Base-by-base conservation (phyloP, 2,329 filamentous ascomycete species). In the Zarea fungicola region DNA sequence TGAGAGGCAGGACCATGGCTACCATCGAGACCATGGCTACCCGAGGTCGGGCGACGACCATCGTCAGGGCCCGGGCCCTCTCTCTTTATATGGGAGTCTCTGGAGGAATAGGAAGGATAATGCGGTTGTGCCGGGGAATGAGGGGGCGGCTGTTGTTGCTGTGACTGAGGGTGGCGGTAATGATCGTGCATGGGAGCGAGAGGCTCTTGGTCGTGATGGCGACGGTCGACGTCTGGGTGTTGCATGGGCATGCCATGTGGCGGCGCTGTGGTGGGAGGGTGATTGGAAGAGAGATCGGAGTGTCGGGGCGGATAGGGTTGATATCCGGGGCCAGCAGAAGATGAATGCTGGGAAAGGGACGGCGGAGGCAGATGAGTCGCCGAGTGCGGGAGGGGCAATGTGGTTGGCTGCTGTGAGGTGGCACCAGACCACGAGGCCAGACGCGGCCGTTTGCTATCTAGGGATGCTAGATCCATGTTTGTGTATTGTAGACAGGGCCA, bases 21-120 rank as follows among this genome's bases (percentile, higher is more conserved):
- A 36, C 57, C 56, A 32, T 69, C 66, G 41, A 63, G 63, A 54
- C 64, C 63, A 65, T 70, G 70, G 51, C 72, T 74, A 28, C 74
- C 77, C 49, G 77, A 79, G 60, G 69, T 76, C n/a, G 75, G 72
- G 48, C 76, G 68, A 53, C 75, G 73, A 54, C 73, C 62, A 51
- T 79, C 74, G 51, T 78, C 76, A 52, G 64, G 66, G 34, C 72
- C 68, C 53, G 64, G 66, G 34, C 72, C 68, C 53, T 83, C 80
- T 55, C 77, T 70, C 66, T 83, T 83, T 64, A 82, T 72, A 57
- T 73, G 65, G 42, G 75, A 67, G 23, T 82, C 78, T 60, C 76
- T 66, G 10, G 68, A 62, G 52, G 69, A 59, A 58, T 75, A 79
- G 11, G 68, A 59, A 40, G 69, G 63, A 58, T 72, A 75, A 21